phyloP scores from a whole-genome alignment of 148 eudicot species.

The Amaranthus cruentus region DNA sequence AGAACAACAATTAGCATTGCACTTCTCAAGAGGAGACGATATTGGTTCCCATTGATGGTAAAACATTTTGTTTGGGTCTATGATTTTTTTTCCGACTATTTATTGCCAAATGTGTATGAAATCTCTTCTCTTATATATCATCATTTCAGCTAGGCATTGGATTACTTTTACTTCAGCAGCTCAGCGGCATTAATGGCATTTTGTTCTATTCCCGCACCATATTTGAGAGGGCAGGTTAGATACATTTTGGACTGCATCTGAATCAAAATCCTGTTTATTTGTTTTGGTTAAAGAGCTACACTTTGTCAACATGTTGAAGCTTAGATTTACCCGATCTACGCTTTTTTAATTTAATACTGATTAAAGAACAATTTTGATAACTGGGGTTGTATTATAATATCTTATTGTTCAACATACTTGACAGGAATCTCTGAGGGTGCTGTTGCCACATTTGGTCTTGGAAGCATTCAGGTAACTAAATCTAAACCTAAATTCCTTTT shows the following conservation, averaged over 20 bases:
- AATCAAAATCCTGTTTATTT: background rate
- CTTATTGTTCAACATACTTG: slow-evolving; percentile 1
- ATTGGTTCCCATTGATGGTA: slow-evolving; percentile 93
- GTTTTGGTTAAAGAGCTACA: background rate
- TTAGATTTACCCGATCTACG: background rate
- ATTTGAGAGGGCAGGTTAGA: slow-evolving; percentile 75
- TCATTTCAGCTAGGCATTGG: slow-evolving; percentile 72
- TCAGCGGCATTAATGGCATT: slow-evolving; percentile 81
- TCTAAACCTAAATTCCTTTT: background rate
- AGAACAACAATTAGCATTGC: slow-evolving; percentile 52
- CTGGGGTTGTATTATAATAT: too few relatives aligned
- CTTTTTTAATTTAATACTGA: too few relatives aligned
- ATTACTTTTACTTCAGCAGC: slow-evolving; percentile 79
- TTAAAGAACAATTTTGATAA: too few relatives aligned
- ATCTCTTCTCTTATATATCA: slow-evolving; percentile 7
- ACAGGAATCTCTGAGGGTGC: slow-evolving; percentile 69
- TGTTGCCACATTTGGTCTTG: slow-evolving; percentile 75
- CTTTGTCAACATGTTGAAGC: background rate
- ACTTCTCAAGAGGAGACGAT: slow-evolving; percentile 56
- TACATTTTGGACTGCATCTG: background rate
- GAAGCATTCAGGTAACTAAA: slow-evolving; percentile 61
- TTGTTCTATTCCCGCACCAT: slow-evolving; percentile 77
- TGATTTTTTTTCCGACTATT: slow-evolving; percentile 5
- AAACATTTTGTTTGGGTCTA: slow-evolving; percentile 22
- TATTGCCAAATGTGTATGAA: background rate